These are phyloP conservation scores for Nigrograna mackinnonii DNA, from an alignment of 2,329 filamentous ascomycete genomes.

Conservation along the genomic window DNA sequence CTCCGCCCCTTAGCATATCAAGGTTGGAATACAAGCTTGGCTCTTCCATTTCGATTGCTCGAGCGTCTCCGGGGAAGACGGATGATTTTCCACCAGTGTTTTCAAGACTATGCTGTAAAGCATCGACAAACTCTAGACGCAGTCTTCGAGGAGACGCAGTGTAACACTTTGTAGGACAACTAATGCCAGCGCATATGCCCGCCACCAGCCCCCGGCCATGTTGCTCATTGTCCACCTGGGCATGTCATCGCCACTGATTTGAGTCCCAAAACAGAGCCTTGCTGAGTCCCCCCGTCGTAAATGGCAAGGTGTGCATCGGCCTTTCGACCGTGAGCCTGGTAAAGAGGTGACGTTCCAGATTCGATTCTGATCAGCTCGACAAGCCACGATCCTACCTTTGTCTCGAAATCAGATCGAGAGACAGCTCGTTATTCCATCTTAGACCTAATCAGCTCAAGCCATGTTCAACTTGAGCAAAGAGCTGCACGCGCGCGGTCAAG, in stretches of 20 bases:
- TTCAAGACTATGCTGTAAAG: too few species aligned
- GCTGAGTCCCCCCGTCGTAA: constrained; percentile 12
- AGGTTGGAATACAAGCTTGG: background rate
- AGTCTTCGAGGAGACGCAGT: background rate
- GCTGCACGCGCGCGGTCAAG: constrained; percentile 27
- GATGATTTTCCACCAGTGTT: background rate
- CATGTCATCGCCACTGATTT: too few species aligned
- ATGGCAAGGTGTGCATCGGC: constrained; percentile 16
- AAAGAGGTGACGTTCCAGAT: constrained; percentile 16
- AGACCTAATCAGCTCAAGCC: constrained; percentile 13
- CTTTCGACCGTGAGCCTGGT: constrained; percentile 28
- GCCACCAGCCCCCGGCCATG: background rate
- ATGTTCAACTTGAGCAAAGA: constrained; percentile 3
- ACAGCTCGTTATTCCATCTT: constrained; percentile 15
- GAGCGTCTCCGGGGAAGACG: background rate
- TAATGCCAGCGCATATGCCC: background rate
- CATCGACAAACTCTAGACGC: background rate
- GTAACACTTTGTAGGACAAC: background rate
- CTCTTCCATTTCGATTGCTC: background rate
- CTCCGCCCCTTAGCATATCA: background rate
- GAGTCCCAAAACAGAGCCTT: constrained; percentile 18
- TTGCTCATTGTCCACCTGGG: constrained; percentile 2
- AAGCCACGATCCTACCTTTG: constrained; percentile 27
- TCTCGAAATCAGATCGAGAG: constrained; percentile 19
- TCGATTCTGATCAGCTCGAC: constrained; percentile 21